Percentiles rank a stretch among this genome's conserved stretches.
phyloP scores from a whole-genome alignment of 768 basidiomycete genomes.

The Psilocybe cyanescens region DNA sequence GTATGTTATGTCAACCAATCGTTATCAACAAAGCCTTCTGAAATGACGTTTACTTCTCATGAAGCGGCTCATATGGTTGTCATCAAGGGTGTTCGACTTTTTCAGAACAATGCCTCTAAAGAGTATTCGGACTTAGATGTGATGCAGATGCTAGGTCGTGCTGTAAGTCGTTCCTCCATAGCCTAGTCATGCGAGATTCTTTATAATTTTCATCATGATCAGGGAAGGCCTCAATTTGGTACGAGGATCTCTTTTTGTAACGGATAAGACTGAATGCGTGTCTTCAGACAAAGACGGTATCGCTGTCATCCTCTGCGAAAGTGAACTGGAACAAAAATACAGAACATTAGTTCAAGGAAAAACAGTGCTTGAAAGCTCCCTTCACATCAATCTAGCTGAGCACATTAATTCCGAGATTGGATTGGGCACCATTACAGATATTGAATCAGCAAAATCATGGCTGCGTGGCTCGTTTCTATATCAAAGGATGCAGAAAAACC shows the following conservation, averaged over 20 bases:
- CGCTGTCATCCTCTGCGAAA: slow-evolving; percentile 84
- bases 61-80: slow-evolving; percentile 92
- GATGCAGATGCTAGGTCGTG: slow-evolving; percentile 96
- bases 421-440: slow-evolving; percentile 76
- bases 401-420: slow-evolving; percentile 95
- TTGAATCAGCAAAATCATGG: slow-evolving; percentile 81
- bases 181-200: neutral
- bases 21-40: slow-evolving; percentile 1
- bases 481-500: slow-evolving; percentile 85
- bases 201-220: neutral
- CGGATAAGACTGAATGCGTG: neutral
- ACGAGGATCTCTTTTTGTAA: slow-evolving; percentile 9
- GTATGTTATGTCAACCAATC: slow-evolving; percentile 45
- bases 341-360: slow-evolving; percentile 66
- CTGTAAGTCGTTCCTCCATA: slow-evolving; percentile 50
- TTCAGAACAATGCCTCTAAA: slow-evolving; percentile 64
- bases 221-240: slow-evolving; percentile 95
- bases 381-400: slow-evolving; percentile 84
- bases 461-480: slow-evolving; percentile 84
- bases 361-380: slow-evolving; percentile 82
- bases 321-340: slow-evolving; percentile 73
- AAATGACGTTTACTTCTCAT: neutral
- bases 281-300: slow-evolving; percentile 77
- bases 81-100: slow-evolving; percentile 88
- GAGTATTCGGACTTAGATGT: slow-evolving; percentile 95